phyloP scores from a whole-genome alignment of 1,139 yeast species.

The Meyerozyma sp. region DNA sequence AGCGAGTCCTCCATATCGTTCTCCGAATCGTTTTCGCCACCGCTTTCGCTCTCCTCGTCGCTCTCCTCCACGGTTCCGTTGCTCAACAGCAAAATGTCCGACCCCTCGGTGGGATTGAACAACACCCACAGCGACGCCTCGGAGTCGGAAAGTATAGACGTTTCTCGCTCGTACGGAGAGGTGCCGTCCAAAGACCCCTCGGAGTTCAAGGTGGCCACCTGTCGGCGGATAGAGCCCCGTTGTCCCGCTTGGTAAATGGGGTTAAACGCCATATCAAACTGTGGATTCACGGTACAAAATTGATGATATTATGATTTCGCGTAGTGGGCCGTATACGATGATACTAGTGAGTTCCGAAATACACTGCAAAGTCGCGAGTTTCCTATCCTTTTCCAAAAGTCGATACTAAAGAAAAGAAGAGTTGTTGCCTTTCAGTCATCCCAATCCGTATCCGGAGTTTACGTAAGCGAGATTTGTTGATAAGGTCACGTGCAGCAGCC shows the following conservation, averaged over 20 bases:
- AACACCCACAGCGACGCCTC: slow-evolving; percentile 36
- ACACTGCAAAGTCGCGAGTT: neutral
- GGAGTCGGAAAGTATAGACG: slow-evolving; percentile 18
- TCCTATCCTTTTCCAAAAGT: neutral
- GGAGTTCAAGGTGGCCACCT: slow-evolving; percentile 7
- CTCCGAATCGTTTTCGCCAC: slow-evolving; percentile 13
- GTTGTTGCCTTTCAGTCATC: neutral
- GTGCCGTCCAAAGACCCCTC: neutral
- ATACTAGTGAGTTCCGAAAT: neutral
- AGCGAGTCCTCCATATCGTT: slow-evolving; percentile 16
- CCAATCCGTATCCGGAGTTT: neutral
- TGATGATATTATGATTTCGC: neutral
- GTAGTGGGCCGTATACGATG: neutral
- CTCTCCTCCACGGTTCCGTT: slow-evolving; percentile 16
- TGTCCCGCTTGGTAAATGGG: slow-evolving; percentile 6
- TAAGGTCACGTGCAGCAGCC: slow-evolving; percentile 7
- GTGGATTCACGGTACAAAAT: neutral
- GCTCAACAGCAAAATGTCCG: slow-evolving; percentile 38
- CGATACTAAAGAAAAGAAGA: neutral
- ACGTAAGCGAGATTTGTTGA: neutral
- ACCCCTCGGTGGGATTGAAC: slow-evolving; percentile 32
- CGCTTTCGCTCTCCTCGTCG: slow-evolving; percentile 7
- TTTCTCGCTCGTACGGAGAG: slow-evolving; percentile 9
- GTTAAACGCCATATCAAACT: slow-evolving; percentile 11
- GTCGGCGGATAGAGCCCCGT: slow-evolving; percentile 9